A percentile compares a stretch with the other conserved stretches of the same genome.
phyloP scores from a whole-genome alignment of 2,329 filamentous ascomycete species.

The Aspergillus pseudonomiae region DNA sequence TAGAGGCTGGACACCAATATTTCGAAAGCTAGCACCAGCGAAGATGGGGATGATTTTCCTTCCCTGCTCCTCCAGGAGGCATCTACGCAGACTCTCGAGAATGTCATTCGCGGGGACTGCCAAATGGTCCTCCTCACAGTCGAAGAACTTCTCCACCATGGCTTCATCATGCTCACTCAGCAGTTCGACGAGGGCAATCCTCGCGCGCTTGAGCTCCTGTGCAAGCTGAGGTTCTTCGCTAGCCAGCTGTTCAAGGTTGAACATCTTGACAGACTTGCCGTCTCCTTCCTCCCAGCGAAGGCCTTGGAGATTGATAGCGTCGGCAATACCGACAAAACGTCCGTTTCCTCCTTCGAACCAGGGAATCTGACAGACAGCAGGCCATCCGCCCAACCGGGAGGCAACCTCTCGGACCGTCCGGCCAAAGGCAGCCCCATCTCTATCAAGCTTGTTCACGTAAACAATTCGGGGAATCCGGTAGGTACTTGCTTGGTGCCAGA shows the following conservation, averaged over 20 bases:
- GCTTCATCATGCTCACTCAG: constrained; percentile 86
- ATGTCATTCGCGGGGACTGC: constrained; percentile 68
- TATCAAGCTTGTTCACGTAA: constrained; percentile 83
- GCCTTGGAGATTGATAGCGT: constrained; percentile 75
- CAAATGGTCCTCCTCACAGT: constrained; percentile 72
- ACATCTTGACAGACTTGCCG: constrained; percentile 63
- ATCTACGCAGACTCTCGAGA: constrained; percentile 72
- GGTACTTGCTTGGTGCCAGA: constrained; percentile 86
- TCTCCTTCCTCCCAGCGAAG: constrained; percentile 73
- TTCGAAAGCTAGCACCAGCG: constrained; percentile 88
- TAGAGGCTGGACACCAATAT: constrained; percentile 90
- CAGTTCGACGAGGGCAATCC: constrained; percentile 76
- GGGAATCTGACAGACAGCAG: constrained; percentile 89
- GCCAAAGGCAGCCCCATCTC: constrained; percentile 79
- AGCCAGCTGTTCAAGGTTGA: constrained; percentile 58
- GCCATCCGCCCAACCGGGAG: constrained; percentile 76
- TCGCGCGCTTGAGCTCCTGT: constrained; percentile 73
- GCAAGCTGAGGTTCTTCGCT: constrained; percentile 54
- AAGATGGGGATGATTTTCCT: constrained; percentile 83
- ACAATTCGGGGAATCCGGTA: constrained; percentile 83
- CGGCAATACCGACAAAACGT: constrained; percentile 78
- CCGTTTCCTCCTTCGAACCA: constrained; percentile 81
- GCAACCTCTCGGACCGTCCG: constrained; percentile 85
- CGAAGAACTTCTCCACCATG: constrained; percentile 82
- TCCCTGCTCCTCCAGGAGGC: constrained; percentile 62